A percentile compares a stretch with the other conserved stretches of the same genome.
These are phyloP conservation scores for Colletotrichum coccodes DNA, from an alignment of 2,329 filamentous ascomycete species.

Conservation along the genomic window DNA sequence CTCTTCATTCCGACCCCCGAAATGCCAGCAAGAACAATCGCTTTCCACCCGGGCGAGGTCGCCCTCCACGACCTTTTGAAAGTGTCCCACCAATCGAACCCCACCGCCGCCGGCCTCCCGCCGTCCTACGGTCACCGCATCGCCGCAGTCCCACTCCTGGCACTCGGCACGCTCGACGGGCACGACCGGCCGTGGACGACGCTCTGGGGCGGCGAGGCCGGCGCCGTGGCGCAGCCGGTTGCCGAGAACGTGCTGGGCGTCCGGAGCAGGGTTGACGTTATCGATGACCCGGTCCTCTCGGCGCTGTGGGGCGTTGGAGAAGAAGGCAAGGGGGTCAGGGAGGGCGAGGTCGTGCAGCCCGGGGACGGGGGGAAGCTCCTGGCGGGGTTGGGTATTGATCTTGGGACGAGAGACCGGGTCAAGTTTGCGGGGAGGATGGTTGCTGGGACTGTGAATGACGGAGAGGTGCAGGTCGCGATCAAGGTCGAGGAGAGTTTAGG, in stretches of 20 bases:
- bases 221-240: constrained; percentile 70
- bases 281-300: constrained; percentile 76
- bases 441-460: constrained; percentile 64
- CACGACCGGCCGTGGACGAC: constrained; percentile 79
- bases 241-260: constrained; percentile 73
- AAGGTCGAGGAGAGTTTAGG: constrained; percentile 78
- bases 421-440: constrained; percentile 79
- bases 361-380: constrained; percentile 48
- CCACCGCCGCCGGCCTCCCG: constrained; percentile 72
- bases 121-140: constrained; percentile 70
- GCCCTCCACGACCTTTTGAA: constrained; percentile 71
- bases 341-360: constrained; percentile 46
- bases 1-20: constrained; percentile 7
- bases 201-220: constrained; percentile 78
- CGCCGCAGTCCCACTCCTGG: constrained; percentile 72
- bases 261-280: constrained; percentile 67
- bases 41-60: constrained; percentile 74
- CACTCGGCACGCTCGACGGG: constrained; percentile 77
- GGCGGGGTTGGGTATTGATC: constrained; percentile 69
- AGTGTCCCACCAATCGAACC: constrained; percentile 69
- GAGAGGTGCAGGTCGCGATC: constrained; percentile 66
- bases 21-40: constrained; percentile 42
- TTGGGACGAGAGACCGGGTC: constrained; percentile 75
- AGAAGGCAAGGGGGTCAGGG: constrained; percentile 46
- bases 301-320: constrained; percentile 65